These are phyloP conservation scores for Lepiota venenata DNA, from an alignment of 768 basidiomycete genomes.

Conservation along the genomic window DNA sequence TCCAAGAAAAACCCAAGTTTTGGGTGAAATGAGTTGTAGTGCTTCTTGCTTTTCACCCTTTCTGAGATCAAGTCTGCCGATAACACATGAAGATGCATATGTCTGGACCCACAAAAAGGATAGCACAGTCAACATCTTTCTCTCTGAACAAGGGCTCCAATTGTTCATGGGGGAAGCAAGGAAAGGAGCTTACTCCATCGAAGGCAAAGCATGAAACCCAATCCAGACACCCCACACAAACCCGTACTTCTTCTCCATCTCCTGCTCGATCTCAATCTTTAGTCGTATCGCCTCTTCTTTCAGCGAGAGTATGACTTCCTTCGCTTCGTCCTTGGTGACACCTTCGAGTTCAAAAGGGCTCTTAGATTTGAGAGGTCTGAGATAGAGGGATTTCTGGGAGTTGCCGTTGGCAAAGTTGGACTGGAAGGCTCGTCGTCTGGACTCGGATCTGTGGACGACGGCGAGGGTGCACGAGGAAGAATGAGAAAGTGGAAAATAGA, in stretches of 20 bases:
- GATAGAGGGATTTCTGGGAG: conserved; percentile 17
- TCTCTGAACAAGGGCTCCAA: not conserved
- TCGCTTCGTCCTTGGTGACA: conserved; percentile 47
- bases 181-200: conserved; percentile 67
- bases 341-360: conserved; percentile 42
- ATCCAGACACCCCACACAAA: conserved; percentile 76
- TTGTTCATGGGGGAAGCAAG: not conserved
- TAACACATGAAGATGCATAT: conserved; percentile 83
- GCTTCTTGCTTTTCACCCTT: conserved; percentile 80
- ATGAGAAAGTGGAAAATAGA: conserved; percentile 87
- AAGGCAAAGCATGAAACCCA: conserved; percentile 85
- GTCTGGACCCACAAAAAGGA: conserved; percentile 35
- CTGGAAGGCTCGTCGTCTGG: conserved; percentile 16
- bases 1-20: conserved; percentile 80
- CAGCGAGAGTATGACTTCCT: conserved; percentile 49
- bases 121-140: not conserved
- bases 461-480: conserved; percentile 53
- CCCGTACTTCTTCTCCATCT: conserved; percentile 75
- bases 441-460: not conserved
- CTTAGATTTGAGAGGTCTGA: conserved; percentile 50
- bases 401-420: not conserved
- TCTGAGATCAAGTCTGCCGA: conserved; percentile 74
- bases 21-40: conserved; percentile 91
- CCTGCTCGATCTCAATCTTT: conserved; percentile 63
- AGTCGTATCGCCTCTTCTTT: conserved; percentile 52